Evolutionary conservation across 1,284 basidiomycete genomes (phyloP).

Genomic region (Leccinum pachyderme): DNA sequence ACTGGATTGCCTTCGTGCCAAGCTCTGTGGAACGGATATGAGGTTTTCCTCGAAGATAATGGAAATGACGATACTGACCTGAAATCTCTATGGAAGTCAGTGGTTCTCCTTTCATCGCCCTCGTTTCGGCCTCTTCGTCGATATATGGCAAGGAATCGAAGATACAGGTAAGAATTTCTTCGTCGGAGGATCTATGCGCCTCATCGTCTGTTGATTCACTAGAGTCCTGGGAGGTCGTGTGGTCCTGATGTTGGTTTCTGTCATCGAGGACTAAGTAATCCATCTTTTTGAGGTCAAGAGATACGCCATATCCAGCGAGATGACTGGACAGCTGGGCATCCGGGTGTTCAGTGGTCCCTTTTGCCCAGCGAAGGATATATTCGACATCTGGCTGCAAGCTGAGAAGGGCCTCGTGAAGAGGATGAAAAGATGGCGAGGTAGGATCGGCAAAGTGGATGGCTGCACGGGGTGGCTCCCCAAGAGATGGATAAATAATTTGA

Average conservation of each 20-base stretch:
- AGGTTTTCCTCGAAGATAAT: background rate
- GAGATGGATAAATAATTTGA: slow-evolving; percentile 43
- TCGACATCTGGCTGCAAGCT: slow-evolving; percentile 50
- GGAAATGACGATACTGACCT: slow-evolving; percentile 36
- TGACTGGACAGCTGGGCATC: slow-evolving; percentile 38
- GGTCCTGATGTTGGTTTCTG: slow-evolving; percentile 37
- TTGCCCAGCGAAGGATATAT: slow-evolving; percentile 64
- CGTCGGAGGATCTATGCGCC: slow-evolving; percentile 24
- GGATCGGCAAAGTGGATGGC: slow-evolving; percentile 76
- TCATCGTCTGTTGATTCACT: slow-evolving; percentile 4
- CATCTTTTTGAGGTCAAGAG: slow-evolving; percentile 93
- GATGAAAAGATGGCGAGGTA: slow-evolving; percentile 57
- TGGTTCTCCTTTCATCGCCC: slow-evolving; percentile 40
- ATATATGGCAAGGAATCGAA: slow-evolving; percentile 58
- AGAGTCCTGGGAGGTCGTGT: slow-evolving; percentile 1
- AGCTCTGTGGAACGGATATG: slow-evolving; percentile 46
- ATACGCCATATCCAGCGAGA: slow-evolving; percentile 88
- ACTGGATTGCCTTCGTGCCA: slow-evolving; percentile 69
- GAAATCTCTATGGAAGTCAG: slow-evolving; percentile 64
- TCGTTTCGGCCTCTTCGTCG: slow-evolving; percentile 45
- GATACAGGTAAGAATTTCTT: slow-evolving; percentile 34
- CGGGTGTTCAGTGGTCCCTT: slow-evolving; percentile 34
- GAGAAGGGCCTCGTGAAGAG: slow-evolving; percentile 66
- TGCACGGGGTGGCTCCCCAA: slow-evolving; percentile 47
- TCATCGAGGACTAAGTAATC: slow-evolving; percentile 96